Evolutionary conservation across 257 asterid species (phyloP).

Genomic region (Scutellaria galericulata): DNA sequence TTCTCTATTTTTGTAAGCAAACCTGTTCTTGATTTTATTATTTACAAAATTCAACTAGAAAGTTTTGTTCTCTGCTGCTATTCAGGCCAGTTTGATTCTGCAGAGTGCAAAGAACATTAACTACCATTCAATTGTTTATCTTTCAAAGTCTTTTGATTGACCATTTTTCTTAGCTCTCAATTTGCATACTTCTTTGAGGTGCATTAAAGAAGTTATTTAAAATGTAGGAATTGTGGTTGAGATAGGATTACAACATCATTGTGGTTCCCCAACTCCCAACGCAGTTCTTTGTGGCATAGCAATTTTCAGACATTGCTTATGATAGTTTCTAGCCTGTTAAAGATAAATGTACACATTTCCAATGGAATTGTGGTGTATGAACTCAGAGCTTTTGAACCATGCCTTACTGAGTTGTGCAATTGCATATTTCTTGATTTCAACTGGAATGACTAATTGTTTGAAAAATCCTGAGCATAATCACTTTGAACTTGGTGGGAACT

Average conservation of each 20-base stretch:
- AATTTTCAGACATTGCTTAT: neutral
- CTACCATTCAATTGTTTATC: neutral
- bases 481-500: neutral
- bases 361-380: neutral
- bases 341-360: neutral
- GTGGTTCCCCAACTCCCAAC: neutral
- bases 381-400: slow-evolving; percentile 5
- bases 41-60: neutral
- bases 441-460: neutral
- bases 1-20: neutral
- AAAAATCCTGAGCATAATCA: slow-evolving; percentile 13
- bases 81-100: neutral
- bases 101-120: slow-evolving; percentile 5
- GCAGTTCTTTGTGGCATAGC: slow-evolving; percentile 9
- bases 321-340: neutral
- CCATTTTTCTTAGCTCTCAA: neutral
- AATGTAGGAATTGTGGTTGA: neutral
- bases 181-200: neutral
- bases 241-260: neutral
- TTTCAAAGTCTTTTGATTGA: neutral
- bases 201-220: neutral
- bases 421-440: slow-evolving; percentile 1
- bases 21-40: slow-evolving; percentile 8
- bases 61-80: slow-evolving; percentile 1
- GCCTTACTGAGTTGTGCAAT: slow-evolving; percentile 2